Percentiles rank a stretch among this genome's conserved stretches.
These are phyloP conservation scores for Xylaria scruposa DNA, from an alignment of 495 filamentous ascomycete genomes.

Conservation along the genomic window DNA sequence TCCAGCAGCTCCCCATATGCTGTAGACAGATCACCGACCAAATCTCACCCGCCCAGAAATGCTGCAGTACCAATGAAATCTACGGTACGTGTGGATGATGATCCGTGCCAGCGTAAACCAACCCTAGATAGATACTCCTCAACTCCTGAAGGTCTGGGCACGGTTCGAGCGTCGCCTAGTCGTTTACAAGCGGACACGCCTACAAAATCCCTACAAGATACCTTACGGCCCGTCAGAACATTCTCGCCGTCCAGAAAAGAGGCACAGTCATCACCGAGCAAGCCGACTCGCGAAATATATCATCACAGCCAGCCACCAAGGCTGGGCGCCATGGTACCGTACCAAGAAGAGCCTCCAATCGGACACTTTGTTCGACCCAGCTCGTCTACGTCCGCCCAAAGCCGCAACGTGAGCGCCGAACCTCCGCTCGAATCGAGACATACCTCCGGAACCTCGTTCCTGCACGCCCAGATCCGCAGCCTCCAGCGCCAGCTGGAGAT, in stretches of 20 bases:
- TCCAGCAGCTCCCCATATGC: conserved; percentile 36
- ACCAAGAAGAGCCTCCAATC: conserved; percentile 37
- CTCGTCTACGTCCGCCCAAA: conserved; percentile 18
- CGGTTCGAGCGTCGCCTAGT: not conserved
- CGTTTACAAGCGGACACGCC: conserved; percentile 4
- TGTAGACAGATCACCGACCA: conserved; percentile 22
- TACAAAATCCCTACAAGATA: conserved; percentile 12
- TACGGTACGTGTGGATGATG: not conserved
- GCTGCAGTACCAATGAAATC: conserved; percentile 9
- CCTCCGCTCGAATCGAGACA: conserved; percentile 19
- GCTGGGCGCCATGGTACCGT: conserved; percentile 37
- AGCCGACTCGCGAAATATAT: conserved; percentile 17
- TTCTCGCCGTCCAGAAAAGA: conserved; percentile 29
- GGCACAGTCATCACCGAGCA: conserved; percentile 10
- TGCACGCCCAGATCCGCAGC: conserved; percentile 53
- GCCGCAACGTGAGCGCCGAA: conserved; percentile 17
- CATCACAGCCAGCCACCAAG: conserved; percentile 30
- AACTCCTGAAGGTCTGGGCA: not conserved
- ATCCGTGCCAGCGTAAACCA: not conserved
- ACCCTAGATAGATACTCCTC: not conserved
- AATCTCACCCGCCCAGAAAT: conserved; percentile 10
- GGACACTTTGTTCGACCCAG: conserved; percentile 35
- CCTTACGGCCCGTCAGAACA: conserved; percentile 24
- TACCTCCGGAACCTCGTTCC: conserved; percentile 39
- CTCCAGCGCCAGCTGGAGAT: conserved; percentile 51